These are phyloP conservation scores for Triticum turgidum DNA, from an alignment of 176 grass and related monocot species.

Conservation along the genomic window DNA sequence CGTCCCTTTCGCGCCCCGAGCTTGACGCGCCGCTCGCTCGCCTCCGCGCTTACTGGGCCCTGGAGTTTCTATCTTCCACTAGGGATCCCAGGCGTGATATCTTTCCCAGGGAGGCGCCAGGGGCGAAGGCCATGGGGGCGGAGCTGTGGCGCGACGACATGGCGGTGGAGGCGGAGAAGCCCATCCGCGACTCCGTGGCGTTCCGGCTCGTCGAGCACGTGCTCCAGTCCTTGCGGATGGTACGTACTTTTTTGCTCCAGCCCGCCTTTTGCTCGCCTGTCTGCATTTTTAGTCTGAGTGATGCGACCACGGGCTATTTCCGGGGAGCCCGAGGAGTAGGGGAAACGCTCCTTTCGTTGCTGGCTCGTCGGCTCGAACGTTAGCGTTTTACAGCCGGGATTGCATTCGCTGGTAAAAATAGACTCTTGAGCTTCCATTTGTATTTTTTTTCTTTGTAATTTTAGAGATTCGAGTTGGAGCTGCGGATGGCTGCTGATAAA, in stretches of 20 bases:
- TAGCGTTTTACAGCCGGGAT: neutral
- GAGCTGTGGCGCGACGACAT: conserved; percentile 23
- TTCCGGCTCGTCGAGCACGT: neutral
- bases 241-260: neutral
- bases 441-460: no score
- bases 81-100: no score
- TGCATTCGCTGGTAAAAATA: neutral
- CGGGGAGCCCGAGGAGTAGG: neutral
- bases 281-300: neutral
- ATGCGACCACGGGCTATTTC: neutral
- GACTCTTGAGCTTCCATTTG: no score
- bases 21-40: no score
- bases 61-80: no score
- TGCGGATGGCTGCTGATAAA: neutral
- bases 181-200: neutral
- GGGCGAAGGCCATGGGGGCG: conserved; percentile 39
- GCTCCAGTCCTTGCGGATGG: conserved; percentile 39
- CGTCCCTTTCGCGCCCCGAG: no score
- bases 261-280: no score
- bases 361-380: neutral
- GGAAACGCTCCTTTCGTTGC: neutral
- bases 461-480: no score
- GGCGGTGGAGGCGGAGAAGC: neutral
- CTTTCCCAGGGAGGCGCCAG: no score
- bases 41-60: no score